Percentiles rank a stretch among this genome's conserved stretches.
Conservation (phyloP, 306 rosid genomes). For the Mimosa pudica region DNA sequence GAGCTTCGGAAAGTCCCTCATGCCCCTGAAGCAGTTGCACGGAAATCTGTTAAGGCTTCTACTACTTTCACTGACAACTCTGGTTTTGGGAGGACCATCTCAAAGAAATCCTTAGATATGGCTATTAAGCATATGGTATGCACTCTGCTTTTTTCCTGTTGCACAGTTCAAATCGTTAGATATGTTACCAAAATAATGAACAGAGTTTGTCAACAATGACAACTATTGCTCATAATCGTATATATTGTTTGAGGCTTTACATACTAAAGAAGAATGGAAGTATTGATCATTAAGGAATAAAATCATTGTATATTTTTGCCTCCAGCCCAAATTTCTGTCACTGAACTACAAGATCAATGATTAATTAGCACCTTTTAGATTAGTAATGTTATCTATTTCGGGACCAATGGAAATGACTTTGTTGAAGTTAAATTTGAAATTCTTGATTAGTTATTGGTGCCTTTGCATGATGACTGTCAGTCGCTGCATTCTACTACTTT, state of each 20-base stretch:
- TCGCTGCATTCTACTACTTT: background rate
- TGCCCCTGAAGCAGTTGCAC: constrained; percentile 58
- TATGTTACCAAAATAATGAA: background rate
- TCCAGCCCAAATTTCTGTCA: background rate
- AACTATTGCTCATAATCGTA: background rate
- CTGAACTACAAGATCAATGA: background rate
- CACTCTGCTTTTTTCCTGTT: constrained; percentile 8
- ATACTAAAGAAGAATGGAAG: background rate
- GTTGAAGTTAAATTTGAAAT: background rate
- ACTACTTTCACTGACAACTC: constrained; percentile 64
- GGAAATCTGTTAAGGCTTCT: constrained; percentile 73
- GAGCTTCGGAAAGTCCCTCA: constrained; percentile 6
- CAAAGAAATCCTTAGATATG: constrained; percentile 95
- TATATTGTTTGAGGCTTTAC: background rate
- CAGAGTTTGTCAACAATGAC: background rate
- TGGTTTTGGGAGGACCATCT: constrained; percentile 93
- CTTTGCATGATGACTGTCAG: background rate
- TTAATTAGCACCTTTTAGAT: background rate
- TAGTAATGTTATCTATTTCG: background rate
- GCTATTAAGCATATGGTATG: constrained; percentile 96
- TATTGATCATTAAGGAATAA: background rate
- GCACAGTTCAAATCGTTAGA: background rate
- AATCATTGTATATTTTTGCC: background rate
- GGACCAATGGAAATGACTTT: background rate
- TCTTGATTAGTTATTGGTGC: background rate